Conservation (phyloP, 345 rosid species). For the Theobroma cacao region DNA sequence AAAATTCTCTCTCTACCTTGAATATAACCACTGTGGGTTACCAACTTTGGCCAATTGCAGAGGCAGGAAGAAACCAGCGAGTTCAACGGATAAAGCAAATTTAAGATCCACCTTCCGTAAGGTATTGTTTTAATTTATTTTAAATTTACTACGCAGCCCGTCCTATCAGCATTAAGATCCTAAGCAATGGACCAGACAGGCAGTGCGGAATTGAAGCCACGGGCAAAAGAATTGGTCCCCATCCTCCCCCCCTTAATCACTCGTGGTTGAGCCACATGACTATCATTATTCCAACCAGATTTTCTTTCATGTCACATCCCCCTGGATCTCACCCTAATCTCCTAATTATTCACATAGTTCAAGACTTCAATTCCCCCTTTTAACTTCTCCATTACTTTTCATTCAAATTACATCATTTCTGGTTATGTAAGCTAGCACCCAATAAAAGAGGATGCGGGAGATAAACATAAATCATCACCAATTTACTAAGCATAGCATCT, state of each 20-base stretch:
- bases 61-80: neutral
- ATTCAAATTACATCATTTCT: neutral
- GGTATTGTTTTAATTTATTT: neutral
- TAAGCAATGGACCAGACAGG: neutral
- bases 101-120: too few relatives aligned
- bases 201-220: too few relatives aligned
- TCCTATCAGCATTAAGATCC: neutral
- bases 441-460: neutral
- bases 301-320: neutral
- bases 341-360: neutral
- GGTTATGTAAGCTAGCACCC: neutral
- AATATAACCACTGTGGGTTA: too few relatives aligned
- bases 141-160: neutral
- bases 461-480: neutral
- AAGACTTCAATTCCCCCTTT: neutral
- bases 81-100: neutral
- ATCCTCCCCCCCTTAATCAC: neutral
- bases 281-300: neutral
- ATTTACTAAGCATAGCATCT: slow-evolving; percentile 1
- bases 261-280: neutral
- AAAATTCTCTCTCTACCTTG: too few relatives aligned
- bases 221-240: neutral
- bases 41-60: neutral
- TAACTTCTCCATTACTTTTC: neutral
- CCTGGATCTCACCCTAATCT: neutral